Conservation (phyloP, 441 rosid species). For the Pelargonium fulgidum region DNA sequence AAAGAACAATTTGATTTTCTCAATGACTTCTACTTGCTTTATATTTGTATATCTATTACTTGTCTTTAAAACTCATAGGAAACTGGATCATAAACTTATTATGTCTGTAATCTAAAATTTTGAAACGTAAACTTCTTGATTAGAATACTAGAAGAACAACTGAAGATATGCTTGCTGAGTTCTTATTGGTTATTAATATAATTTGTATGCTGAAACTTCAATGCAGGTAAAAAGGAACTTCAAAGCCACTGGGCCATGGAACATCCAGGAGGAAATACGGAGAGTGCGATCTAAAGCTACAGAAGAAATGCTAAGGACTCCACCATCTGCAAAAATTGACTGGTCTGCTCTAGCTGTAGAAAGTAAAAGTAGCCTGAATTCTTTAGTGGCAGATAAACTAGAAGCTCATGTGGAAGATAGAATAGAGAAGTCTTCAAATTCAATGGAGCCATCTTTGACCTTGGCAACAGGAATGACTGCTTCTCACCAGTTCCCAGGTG, state of each 20-base stretch:
- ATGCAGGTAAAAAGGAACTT: conserved; percentile 53
- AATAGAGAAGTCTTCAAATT: conserved; percentile 18
- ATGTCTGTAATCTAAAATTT: not conserved
- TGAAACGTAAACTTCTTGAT: not conserved
- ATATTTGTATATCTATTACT: too few species aligned
- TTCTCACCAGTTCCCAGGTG: conserved; percentile 25
- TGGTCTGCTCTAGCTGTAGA: conserved; percentile 38
- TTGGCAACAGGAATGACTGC: conserved; percentile 25
- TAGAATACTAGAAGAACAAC: not conserved
- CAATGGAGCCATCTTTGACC: conserved; percentile 28
- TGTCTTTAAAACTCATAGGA: not conserved
- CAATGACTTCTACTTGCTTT: too few species aligned
- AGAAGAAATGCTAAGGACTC: conserved; percentile 64
- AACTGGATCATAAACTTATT: not conserved
- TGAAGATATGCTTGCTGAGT: conserved; percentile 12
- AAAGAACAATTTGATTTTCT: too few species aligned
- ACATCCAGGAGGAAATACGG: conserved; percentile 73
- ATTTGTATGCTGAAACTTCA: conserved; percentile 25
- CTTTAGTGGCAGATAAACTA: conserved; percentile 22
- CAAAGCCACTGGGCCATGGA: conserved; percentile 58
- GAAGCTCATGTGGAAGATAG: conserved; percentile 26
- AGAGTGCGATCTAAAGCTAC: conserved; percentile 86
- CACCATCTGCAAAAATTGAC: conserved; percentile 40
- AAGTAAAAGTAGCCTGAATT: conserved; percentile 28
- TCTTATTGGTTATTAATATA: conserved; percentile 11